These are phyloP conservation scores for Hypoxylon sp. DNA, from an alignment of 2,329 filamentous ascomycete genomes.

Conservation along the genomic window DNA sequence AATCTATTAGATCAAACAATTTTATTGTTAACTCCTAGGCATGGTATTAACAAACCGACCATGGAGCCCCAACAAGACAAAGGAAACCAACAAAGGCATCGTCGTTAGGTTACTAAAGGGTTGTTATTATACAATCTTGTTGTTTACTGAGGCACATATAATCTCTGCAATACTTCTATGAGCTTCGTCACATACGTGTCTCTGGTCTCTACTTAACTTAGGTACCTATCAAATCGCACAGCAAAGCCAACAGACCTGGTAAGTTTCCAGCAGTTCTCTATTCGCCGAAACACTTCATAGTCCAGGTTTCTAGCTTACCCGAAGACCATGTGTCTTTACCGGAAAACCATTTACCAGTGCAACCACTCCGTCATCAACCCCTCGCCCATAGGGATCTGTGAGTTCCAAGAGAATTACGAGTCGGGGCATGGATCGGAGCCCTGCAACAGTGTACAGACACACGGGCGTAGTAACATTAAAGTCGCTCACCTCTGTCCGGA, in stretches of 20 bases:
- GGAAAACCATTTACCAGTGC: conserved; percentile 48
- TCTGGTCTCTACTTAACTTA: neutral
- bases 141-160: conserved; percentile 17
- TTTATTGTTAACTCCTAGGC: neutral
- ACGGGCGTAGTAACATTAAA: conserved; percentile 43
- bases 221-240: neutral
- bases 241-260: conserved; percentile 2
- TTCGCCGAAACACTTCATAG: neutral
- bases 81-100: neutral
- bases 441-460: conserved; percentile 43
- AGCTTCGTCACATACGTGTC: neutral
- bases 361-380: conserved; percentile 46
- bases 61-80: neutral
- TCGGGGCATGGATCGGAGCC: conserved; percentile 20
- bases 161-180: neutral
- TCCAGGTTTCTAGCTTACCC: neutral
- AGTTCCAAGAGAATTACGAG: conserved; percentile 35
- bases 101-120: neutral
- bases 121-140: neutral
- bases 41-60: neutral
- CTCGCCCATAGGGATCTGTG: conserved; percentile 38
- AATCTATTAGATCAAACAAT: neutral
- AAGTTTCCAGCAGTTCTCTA: neutral
- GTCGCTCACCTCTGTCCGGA: conserved; percentile 32
- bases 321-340: conserved; percentile 50